Conservation (phyloP, 1,284 basidiomycete species). For the Ceratobasidium sp. region DNA sequence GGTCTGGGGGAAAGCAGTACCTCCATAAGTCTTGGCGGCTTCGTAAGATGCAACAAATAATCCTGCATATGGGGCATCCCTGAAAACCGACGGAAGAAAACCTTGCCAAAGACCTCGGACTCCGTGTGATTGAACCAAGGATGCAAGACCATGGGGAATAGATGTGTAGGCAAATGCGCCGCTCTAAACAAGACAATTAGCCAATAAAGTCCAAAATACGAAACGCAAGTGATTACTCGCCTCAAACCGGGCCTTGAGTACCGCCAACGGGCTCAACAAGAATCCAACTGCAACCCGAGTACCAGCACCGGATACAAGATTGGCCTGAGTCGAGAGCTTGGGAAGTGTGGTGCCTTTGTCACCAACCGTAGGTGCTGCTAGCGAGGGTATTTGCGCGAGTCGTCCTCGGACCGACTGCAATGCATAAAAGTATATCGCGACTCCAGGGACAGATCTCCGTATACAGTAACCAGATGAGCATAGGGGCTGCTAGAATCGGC, state of each 20-base stretch:
- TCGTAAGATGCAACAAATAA: slow-evolving; percentile 95
- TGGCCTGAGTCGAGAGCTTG: slow-evolving; percentile 82
- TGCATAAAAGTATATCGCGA: slow-evolving; percentile 91
- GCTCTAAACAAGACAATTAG: slow-evolving; percentile 75
- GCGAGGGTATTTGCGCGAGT: slow-evolving; percentile 77
- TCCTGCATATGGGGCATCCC: slow-evolving; percentile 97
- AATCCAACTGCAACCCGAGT: slow-evolving; percentile 90
- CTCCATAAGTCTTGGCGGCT: slow-evolving; percentile 77
- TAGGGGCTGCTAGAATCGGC: too few relatives aligned
- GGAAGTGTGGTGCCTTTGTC: slow-evolving; percentile 73
- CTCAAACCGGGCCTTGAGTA: slow-evolving; percentile 96
- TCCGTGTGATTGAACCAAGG: slow-evolving; percentile 75
- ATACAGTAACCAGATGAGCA: neutral
- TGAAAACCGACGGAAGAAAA: slow-evolving; percentile 87
- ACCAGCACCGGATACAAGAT: slow-evolving; percentile 89
- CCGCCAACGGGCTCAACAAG: slow-evolving; percentile 91
- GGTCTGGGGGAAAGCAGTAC: slow-evolving; percentile 59
- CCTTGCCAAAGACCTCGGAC: slow-evolving; percentile 89
- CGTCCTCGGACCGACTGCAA: slow-evolving; percentile 81
- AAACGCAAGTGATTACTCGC: slow-evolving; percentile 61
- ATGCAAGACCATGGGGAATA: slow-evolving; percentile 70
- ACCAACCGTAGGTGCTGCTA: slow-evolving; percentile 57
- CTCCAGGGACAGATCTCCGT: slow-evolving; percentile 90
- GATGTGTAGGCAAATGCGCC: slow-evolving; percentile 82
- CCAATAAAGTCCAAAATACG: neutral